These are phyloP conservation scores for Cytospora piceae DNA, from an alignment of 2,329 filamentous ascomycete genomes.

Conservation along the genomic window DNA sequence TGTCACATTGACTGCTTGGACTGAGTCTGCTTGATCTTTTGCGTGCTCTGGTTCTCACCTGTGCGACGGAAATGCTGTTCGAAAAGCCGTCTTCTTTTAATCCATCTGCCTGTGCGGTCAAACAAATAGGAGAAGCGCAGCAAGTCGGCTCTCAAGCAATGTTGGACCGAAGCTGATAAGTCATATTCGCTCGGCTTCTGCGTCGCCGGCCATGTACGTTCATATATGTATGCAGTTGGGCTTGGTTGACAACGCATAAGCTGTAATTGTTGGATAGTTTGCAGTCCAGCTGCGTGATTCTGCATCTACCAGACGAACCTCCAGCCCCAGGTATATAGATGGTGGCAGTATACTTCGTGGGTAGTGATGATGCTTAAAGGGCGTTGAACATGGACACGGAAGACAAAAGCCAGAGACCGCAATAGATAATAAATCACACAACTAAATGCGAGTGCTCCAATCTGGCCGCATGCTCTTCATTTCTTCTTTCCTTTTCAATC, in stretches of 20 bases:
- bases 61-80: no score
- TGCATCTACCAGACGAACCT: neutral
- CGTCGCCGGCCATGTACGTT: neutral
- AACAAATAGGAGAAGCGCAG: no score
- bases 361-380: neutral
- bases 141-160: no score
- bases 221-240: neutral
- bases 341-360: neutral
- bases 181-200: neutral
- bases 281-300: neutral
- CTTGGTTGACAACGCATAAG: neutral
- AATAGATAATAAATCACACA: neutral
- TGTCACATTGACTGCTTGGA: no score
- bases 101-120: no score
- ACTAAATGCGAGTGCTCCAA: neutral
- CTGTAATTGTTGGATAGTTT: neutral
- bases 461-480: neutral
- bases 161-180: no score
- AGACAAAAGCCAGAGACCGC: neutral
- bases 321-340: neutral
- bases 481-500: neutral
- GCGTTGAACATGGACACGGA: neutral
- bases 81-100: no score
- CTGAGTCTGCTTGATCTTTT: no score
- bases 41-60: no score